Evolutionary conservation across 257 asterid species (phyloP), one percentile per base, ranked within the genome.

Genomic region (Asclepias syriaca): DNA sequence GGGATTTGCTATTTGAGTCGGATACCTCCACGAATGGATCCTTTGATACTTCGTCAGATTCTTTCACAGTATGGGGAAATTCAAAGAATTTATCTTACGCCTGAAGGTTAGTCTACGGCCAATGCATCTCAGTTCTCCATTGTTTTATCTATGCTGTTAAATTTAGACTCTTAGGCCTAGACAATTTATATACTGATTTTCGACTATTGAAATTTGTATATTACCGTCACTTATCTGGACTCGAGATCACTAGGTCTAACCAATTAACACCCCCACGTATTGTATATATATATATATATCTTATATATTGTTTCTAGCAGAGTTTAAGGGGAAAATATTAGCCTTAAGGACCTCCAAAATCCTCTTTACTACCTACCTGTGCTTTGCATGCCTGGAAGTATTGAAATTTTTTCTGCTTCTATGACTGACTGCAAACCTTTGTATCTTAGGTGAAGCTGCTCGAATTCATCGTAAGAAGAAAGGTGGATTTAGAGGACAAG

Each of bases 1-100:
- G 97, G 97, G 37, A 88, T 93, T 74, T 91, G 96, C 79, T 90
- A 93, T 77, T 80, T 91, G 75, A 91, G 97, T 76, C 84, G 98
- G 56, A 82, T 91, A 39, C 96, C 97, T 69, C 98, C 97, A 39
- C 96, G 85, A 74, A 89, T 91, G 98, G 84, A 91, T 70, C 97
- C 93, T 22, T 60, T 80, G 81, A 85, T 79, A 84, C 88, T 93
- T 77, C 92, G 96, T 0, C 92, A 89, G 72, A 81, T 83, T 78
- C 82, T 91, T 18, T 82, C 98, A 68, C 91, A 84, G 66, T 82
- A 78, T 68, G 96, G 96, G 59, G 96, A 93, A 63, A 84, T 93
- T 80, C 85, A 81, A 59, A 84, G 98, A 68, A 60, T 91, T n/a
- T 93, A 87, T 77, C 98, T 93, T 69, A 69, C 87, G 9, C 96